phyloP scores from a whole-genome alignment of 2,329 filamentous ascomycete genomes.

The Colletotrichum siamense region DNA sequence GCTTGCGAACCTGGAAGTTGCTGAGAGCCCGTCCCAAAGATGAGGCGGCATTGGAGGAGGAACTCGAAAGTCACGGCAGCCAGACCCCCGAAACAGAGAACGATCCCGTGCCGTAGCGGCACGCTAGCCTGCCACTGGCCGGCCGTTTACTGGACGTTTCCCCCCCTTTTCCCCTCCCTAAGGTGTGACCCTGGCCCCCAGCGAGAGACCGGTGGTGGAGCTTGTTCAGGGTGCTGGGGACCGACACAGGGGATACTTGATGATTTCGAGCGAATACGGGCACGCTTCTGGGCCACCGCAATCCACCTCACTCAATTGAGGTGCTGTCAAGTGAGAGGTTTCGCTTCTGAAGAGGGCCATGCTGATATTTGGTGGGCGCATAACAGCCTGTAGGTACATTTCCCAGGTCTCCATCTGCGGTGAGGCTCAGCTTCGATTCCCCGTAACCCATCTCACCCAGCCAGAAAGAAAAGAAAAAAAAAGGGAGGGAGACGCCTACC shows the following conservation, averaged over 20 bases:
- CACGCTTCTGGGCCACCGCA: background rate
- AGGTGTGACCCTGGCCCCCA: background rate
- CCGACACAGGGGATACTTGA: background rate
- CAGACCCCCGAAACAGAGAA: constrained; percentile 7
- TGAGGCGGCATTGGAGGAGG: background rate
- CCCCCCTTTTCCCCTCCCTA: background rate
- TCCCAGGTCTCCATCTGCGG: constrained; percentile 10
- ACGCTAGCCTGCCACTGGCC: constrained; percentile 4
- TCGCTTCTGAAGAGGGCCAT: background rate
- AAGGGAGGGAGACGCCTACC: constrained; percentile 4
- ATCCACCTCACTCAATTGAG: background rate
- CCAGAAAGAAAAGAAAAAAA: background rate
- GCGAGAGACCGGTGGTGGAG: background rate
- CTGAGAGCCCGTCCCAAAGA: background rate
- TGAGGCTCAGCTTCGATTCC: constrained; percentile 21
- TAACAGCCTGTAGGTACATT: constrained; percentile 2
- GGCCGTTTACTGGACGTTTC: background rate
- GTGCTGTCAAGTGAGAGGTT: background rate
- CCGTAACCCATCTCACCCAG: constrained; percentile 11
- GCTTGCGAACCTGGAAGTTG: background rate
- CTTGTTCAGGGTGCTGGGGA: background rate
- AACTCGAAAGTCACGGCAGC: background rate
- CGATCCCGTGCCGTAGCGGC: constrained; percentile 16
- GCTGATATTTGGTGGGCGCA: background rate
- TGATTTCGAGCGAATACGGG: constrained; percentile 13